These are phyloP conservation scores for Chiua virens DNA, from an alignment of 768 basidiomycete genomes.

Conservation along the genomic window DNA sequence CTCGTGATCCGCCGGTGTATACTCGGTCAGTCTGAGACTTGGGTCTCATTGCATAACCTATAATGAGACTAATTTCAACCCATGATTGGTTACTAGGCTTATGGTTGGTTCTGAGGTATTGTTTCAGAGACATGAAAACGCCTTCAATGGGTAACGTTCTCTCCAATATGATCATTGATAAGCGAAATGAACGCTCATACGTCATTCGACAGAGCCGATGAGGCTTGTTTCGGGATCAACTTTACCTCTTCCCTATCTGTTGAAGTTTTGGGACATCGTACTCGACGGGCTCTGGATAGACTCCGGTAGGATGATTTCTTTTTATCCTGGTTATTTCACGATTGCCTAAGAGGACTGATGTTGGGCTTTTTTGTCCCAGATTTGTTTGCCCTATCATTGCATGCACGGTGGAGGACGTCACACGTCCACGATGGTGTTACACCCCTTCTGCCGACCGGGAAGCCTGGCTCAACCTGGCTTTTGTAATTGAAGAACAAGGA, in stretches of 20 bases:
- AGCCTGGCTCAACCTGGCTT: conserved; percentile 21
- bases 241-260: conserved; percentile 7
- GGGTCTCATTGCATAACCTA: too few species aligned
- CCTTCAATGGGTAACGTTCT: conserved; percentile 9
- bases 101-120: conserved; percentile 6
- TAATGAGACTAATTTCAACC: too few species aligned
- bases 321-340: too few species aligned
- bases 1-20: conserved; percentile 9
- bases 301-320: conserved; percentile 23
- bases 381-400: conserved; percentile 16
- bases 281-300: conserved; percentile 15
- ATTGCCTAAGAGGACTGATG: too few species aligned
- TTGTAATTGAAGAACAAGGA: conserved; percentile 17
- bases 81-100: too few species aligned
- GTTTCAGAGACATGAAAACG: conserved; percentile 15
- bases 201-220: background rate
- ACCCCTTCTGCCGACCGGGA: conserved; percentile 20
- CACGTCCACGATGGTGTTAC: conserved; percentile 20
- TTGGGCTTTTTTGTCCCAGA: too few species aligned
- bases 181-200: background rate
- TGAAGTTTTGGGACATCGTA: conserved; percentile 7
- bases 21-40: conserved; percentile 12
- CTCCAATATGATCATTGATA: too few species aligned
- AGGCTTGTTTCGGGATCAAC: conserved; percentile 17
- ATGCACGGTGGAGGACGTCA: too few species aligned